A percentile compares a stretch with the other conserved stretches of the same genome.
Evolutionary conservation across 1,284 basidiomycete genomes (phyloP).

Genomic region (Ceratobasidium sp.): DNA sequence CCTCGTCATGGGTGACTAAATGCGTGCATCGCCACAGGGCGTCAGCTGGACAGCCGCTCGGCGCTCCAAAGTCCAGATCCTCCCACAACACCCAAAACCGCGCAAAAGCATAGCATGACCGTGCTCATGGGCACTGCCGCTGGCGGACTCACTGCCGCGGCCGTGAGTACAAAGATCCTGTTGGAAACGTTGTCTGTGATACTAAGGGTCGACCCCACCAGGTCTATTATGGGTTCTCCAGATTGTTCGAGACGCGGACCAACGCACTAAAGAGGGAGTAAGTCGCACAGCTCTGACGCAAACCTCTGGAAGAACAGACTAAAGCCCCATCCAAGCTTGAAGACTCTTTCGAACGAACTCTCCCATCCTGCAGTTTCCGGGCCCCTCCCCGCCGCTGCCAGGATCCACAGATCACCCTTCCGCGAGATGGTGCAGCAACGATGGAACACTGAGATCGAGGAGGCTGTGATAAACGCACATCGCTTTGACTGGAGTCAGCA

Average conservation of each 20-base stretch:
- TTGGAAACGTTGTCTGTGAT: not conserved
- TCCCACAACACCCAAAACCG: not conserved
- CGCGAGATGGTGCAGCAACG: constrained; percentile 24
- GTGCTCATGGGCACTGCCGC: constrained; percentile 23
- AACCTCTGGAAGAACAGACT: too few species aligned
- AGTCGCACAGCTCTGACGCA: not conserved
- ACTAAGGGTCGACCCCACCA: not conserved
- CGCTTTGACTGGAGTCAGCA: constrained; percentile 30
- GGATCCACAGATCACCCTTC: constrained; percentile 30
- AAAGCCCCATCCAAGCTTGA: not conserved
- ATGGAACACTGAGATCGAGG: constrained; percentile 28
- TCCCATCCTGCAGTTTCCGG: constrained; percentile 4
- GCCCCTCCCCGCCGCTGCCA: constrained; percentile 13
- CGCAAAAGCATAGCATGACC: constrained; percentile 7
- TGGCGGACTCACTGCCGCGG: constrained; percentile 20
- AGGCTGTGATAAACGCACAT: constrained; percentile 17
- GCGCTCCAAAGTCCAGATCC: not conserved
- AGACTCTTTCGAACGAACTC: constrained; percentile 11
- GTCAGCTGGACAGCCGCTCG: not conserved
- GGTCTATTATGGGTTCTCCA: constrained; percentile 18
- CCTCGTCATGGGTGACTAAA: too few species aligned
- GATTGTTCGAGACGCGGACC: constrained; percentile 11
- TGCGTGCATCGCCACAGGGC: too few species aligned
- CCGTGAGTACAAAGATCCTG: not conserved
- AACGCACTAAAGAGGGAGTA: constrained; percentile 12